These are phyloP conservation scores for Apiotrichum brassicae DNA, from an alignment of 1,284 basidiomycete genomes.

Conservation along the genomic window DNA sequence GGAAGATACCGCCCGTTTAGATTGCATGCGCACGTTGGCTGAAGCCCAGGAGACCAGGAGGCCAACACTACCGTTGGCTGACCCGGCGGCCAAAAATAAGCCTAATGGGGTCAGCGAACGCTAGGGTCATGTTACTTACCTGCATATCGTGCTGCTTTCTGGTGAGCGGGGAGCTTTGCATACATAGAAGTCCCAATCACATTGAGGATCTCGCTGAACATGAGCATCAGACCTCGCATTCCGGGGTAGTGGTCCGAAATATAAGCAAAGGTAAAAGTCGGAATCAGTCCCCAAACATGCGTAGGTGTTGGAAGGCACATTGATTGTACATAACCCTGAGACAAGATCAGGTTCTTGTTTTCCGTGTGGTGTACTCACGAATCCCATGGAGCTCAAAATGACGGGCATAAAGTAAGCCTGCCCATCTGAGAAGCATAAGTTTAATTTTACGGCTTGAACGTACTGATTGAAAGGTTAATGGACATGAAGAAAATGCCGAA, in stretches of 20 bases:
- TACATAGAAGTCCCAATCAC: conserved; percentile 14
- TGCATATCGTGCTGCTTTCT: conserved; percentile 9
- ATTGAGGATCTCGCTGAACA: conserved; percentile 9
- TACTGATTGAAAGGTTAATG: conserved; percentile 15
- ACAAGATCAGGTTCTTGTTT: too few relatives aligned
- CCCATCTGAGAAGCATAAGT: background rate
- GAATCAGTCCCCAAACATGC: conserved; percentile 41
- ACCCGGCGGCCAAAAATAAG: too few relatives aligned
- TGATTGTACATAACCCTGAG: conserved; percentile 22
- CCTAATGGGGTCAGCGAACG: too few relatives aligned
- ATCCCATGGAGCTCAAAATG: conserved; percentile 46
- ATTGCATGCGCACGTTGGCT: conserved; percentile 48
- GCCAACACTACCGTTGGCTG: conserved; percentile 29
- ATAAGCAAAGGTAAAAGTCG: conserved; percentile 35
- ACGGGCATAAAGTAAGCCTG: conserved; percentile 46
- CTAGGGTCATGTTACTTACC: background rate
- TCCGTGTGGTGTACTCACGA: conserved; percentile 11
- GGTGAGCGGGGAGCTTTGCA: conserved; percentile 5
- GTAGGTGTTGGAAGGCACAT: conserved; percentile 46
- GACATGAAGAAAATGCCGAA: conserved; percentile 45
- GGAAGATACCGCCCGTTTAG: conserved; percentile 36
- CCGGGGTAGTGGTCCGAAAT: conserved; percentile 24
- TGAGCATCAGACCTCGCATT: conserved; percentile 6
- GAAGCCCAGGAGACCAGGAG: conserved; percentile 39
- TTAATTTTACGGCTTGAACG: too few relatives aligned